A percentile compares a stretch with the other conserved stretches of the same genome.
Evolutionary conservation across 208 protist species (phyloP).

Genomic region (Leishmania tarentolae): DNA sequence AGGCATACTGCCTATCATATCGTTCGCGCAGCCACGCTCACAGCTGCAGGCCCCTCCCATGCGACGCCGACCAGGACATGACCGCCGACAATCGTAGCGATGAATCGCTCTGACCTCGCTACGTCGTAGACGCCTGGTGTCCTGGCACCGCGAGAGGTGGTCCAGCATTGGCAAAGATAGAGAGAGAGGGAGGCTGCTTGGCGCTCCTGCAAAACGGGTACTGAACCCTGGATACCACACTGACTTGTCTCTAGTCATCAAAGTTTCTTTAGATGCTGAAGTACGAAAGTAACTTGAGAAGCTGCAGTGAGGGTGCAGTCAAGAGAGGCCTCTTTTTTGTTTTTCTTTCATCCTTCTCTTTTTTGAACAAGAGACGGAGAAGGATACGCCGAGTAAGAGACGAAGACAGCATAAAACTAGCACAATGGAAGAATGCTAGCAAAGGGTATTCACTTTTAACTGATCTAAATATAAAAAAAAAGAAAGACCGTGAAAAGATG

Average conservation of each 20-base stretch:
- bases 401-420: not conserved
- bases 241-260: not conserved
- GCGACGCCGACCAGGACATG: not conserved
- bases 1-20: not conserved
- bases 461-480: not conserved
- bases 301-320: not conserved
- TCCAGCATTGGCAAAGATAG: not conserved
- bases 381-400: not conserved
- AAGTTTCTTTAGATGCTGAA: not conserved
- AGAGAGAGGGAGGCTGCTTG: not conserved
- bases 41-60: not conserved
- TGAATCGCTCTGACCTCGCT: not conserved
- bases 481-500: not conserved
- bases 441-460: not conserved
- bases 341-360: not conserved
- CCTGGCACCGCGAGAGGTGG: not conserved
- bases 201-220: not conserved
- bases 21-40: not conserved
- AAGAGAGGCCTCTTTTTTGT: not conserved
- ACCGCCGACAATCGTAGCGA: not conserved
- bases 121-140: not conserved
- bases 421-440: slow-evolving; percentile 1
- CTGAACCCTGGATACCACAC: not conserved
- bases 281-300: not conserved
- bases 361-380: not conserved